phyloP scores from a whole-genome alignment of 805 yeast genomes.

The Scheffersomyces ergatensis region DNA sequence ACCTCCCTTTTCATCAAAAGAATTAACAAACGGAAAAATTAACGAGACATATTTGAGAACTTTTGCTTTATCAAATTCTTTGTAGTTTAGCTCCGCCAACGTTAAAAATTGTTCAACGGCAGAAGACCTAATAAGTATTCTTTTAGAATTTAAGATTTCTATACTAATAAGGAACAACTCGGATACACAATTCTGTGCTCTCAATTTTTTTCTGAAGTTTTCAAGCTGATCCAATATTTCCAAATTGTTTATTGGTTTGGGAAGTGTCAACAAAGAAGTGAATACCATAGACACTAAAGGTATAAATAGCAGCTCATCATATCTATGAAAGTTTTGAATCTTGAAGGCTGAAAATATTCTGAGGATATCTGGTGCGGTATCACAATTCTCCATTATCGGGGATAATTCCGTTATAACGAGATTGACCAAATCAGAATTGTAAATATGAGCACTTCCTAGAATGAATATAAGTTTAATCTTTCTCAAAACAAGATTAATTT shows the following conservation, averaged over 20 bases:
- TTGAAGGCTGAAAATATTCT: conserved; percentile 16
- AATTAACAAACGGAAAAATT: conserved; percentile 4
- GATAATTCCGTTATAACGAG: conserved; percentile 17
- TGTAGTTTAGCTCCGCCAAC: not conserved
- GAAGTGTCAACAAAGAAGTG: not conserved
- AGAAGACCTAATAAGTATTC: not conserved
- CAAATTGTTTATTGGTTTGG: not conserved
- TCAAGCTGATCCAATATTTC: conserved; percentile 3
- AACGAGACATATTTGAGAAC: not conserved
- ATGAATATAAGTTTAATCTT: conserved; percentile 35
- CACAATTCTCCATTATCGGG: conserved; percentile 14
- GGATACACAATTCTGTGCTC: not conserved
- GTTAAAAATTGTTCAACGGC: conserved; percentile 3
- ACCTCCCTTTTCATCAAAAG: conserved; percentile 3
- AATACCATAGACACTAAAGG: conserved; percentile 10
- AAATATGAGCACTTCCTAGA: conserved; percentile 16
- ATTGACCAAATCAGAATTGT: conserved; percentile 13
- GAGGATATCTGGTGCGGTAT: conserved; percentile 21
- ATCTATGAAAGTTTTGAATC: conserved; percentile 3
- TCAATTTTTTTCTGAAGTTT: not conserved
- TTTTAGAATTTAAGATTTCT: not conserved
- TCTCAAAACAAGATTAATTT: conserved; percentile 24
- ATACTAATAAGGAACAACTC: not conserved
- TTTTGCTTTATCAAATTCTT: not conserved
- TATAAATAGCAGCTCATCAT: conserved; percentile 1